Evolutionary conservation across 768 basidiomycete genomes (phyloP).

Genomic region (Zangia roseola): DNA sequence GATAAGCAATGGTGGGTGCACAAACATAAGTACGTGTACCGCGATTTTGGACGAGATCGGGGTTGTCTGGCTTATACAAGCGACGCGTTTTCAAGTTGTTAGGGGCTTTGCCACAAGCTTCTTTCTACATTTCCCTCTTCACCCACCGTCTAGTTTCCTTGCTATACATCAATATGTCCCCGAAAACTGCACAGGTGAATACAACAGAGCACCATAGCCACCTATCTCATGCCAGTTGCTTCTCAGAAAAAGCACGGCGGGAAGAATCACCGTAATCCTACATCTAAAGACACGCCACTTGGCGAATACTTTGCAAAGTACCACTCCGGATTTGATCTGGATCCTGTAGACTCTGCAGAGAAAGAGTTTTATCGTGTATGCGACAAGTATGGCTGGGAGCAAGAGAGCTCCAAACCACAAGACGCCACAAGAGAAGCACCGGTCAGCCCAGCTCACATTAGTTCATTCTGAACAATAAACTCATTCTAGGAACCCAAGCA

Average conservation of each 20-base stretch:
- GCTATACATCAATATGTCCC: background rate
- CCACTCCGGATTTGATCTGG: background rate
- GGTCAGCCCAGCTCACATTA: too few species aligned
- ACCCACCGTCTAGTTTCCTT: too few species aligned
- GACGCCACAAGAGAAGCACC: too few species aligned
- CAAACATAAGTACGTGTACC: too few species aligned
- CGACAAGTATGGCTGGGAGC: constrained; percentile 6
- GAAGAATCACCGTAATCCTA: background rate
- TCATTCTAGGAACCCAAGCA: too few species aligned
- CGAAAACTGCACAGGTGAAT: background rate
- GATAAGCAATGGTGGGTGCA: too few species aligned
- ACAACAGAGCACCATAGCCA: background rate
- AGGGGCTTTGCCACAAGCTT: too few species aligned
- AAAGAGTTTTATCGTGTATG: constrained; percentile 18
- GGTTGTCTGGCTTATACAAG: too few species aligned
- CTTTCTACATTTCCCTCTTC: too few species aligned
- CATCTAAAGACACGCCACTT: background rate
- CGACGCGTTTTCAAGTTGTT: too few species aligned
- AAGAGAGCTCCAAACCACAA: background rate
- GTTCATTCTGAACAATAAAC: too few species aligned
- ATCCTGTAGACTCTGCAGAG: constrained; percentile 6
- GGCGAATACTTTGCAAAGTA: background rate
- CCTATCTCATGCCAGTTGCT: background rate
- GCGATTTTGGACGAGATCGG: too few species aligned
- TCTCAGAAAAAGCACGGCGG: background rate